These are phyloP conservation scores for Ophiosphaerella narmari DNA, from an alignment of 2,329 filamentous ascomycete species.

Conservation along the genomic window DNA sequence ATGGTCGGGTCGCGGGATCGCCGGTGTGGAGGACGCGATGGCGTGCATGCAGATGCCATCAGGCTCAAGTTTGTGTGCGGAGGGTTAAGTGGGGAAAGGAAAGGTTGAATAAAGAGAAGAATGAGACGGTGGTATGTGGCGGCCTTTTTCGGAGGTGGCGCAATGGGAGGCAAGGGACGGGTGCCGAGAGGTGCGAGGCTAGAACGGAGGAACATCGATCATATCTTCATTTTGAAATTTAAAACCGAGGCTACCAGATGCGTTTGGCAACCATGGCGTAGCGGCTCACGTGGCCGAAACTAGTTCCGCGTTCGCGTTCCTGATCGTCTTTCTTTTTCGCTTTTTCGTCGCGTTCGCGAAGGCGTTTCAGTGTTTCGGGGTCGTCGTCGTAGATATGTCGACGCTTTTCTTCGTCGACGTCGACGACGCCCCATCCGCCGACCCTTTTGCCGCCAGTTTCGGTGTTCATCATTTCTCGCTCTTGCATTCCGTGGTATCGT, in stretches of 20 bases:
- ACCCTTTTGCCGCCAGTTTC: conserved; percentile 74
- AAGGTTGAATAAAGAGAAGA: too few species aligned
- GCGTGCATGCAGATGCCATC: too few species aligned
- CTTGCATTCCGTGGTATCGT: conserved; percentile 81
- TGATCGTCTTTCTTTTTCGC: conserved; percentile 63
- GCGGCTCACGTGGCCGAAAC: conserved; percentile 70
- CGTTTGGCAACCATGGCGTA: conserved; percentile 97
- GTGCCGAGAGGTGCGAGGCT: too few species aligned
- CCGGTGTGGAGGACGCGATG: too few species aligned
- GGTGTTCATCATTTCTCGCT: conserved; percentile 60
- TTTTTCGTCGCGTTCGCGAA: conserved; percentile 66
- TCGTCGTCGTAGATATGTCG: conserved; percentile 88
- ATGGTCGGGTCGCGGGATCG: too few species aligned
- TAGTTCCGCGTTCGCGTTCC: conserved; percentile 56
- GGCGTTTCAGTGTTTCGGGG: conserved; percentile 66
- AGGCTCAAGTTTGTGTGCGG: too few species aligned
- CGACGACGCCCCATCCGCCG: conserved; percentile 83
- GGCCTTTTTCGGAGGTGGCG: too few species aligned
- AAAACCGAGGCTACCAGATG: conserved; percentile 72
- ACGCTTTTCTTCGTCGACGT: conserved; percentile 85
- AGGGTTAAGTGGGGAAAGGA: too few species aligned
- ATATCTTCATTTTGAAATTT: too few species aligned
- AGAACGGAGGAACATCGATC: too few species aligned
- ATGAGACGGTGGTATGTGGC: too few species aligned
- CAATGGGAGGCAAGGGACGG: too few species aligned